These are phyloP conservation scores for Trichoderma cornu-damae DNA, from an alignment of 2,329 filamentous ascomycete genomes.

Conservation along the genomic window DNA sequence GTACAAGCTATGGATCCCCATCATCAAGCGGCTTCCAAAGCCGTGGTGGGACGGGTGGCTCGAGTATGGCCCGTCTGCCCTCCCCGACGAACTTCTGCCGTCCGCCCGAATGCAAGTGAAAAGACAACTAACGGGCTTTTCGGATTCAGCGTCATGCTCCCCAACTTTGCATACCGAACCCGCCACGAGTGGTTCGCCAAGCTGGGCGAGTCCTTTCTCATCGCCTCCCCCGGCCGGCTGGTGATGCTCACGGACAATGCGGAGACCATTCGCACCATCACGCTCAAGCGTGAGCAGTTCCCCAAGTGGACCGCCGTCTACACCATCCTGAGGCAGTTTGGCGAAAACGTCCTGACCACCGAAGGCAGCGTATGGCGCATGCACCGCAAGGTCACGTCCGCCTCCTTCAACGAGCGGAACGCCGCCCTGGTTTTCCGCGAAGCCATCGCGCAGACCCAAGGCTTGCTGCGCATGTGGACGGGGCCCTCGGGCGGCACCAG, in stretches of 20 bases:
- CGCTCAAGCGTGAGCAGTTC: constrained; percentile 62
- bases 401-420: constrained; percentile 73
- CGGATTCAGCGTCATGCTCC: constrained; percentile 44
- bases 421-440: constrained; percentile 62
- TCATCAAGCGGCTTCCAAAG: constrained; percentile 52
- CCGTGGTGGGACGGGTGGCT: constrained; percentile 54
- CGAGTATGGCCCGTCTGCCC: constrained; percentile 42
- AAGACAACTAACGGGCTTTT: constrained; percentile 25
- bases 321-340: constrained; percentile 46
- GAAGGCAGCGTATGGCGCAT: constrained; percentile 66
- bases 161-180: constrained; percentile 55
- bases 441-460: constrained; percentile 55
- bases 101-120: not conserved
- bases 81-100: not conserved
- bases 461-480: constrained; percentile 57
- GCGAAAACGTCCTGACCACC: constrained; percentile 64
- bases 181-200: constrained; percentile 54
- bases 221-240: constrained; percentile 54
- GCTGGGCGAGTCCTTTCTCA: constrained; percentile 58
- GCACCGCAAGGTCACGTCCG: constrained; percentile 66
- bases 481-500: constrained; percentile 25
- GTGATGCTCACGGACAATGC: constrained; percentile 57
- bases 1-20: constrained; percentile 47
- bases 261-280: constrained; percentile 61
- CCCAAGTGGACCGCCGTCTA: constrained; percentile 42